Base-by-base conservation (phyloP, 163 green algal genomes). In the Chlorella variabilis region DNA sequence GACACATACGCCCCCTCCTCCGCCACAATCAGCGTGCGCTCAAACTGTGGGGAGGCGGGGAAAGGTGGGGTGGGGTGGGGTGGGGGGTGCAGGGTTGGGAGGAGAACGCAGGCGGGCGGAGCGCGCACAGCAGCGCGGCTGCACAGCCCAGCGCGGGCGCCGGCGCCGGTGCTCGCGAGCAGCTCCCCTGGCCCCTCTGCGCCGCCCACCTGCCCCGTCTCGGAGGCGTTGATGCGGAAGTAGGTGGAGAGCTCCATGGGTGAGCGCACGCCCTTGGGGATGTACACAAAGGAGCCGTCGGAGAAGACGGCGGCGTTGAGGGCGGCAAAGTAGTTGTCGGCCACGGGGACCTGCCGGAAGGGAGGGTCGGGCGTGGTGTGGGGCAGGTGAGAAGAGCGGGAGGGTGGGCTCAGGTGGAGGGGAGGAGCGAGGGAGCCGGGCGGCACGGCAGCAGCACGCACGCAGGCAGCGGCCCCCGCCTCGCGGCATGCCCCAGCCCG, bases 241-340 rank as follows among this genome's bases (percentile, higher is more conserved):
- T 99, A 99, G 7, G 97, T 99, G 39, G 93, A 98, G 31, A 99
- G 90, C 91, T 99, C 97, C 97, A 99, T 99, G 23, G 97, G 97
- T 48, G 86, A 97, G 31, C 89, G 89, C 13, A 98, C 94, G 39
- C 97, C 96, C 89, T 98, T 98, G 63, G 96, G 96, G 36, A 99
- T 93, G 86, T 97, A 99, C 51, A 98, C 97, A 89, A 99, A 99
- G 0, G 93, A 98, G 51, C 97, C 97, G 84, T 99, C 97, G 21
- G 87, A 96, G 84, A 99, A 99, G 6, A 99, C 97, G n/a, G 97
- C 97, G 1, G 90, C 91, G 87, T 99, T 99, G 11, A 99, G 91
- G 5, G 97, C 97, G 11, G 97, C 91, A 83, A 95, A 99, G 89
- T 99, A 99, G 91, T 99, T 99, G 88, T 99, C 97, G 4, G 58